Base-by-base conservation (phyloP, 2,329 filamentous ascomycete species). In the Epicoccum nigrum region DNA sequence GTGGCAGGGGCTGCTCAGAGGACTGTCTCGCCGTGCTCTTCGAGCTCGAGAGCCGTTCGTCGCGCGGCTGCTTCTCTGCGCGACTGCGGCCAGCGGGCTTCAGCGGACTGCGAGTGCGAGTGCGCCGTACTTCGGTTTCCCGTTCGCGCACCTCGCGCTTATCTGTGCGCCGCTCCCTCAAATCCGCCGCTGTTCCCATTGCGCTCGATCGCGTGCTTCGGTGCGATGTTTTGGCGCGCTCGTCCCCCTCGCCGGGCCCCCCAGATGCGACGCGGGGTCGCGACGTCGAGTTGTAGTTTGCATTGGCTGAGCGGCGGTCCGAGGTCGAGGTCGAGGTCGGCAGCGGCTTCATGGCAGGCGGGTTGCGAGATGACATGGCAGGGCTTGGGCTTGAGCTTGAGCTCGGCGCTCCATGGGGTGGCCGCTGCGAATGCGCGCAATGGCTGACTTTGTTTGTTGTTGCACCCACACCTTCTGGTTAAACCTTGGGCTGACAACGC, bases 241-340 rank as follows among this genome's bases (percentile, higher is more conserved):
- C 65, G 44, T 68, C 60, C 25, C 72, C 68, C 51, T 72, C 69
- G 44, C 60, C 64, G 17, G 55, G 48, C 12, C 48, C 56, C 30
- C 23, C 23, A 25, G 69, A 69, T 37, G 68, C 57, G 41, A 68
- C 71, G 67, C 70, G 72, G 67, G 71, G 69, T 62, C 70, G 69
- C 45, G 71, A 56, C 23, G 64, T 62, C 30, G 70, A 66, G 31
- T 67, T 55, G 58, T 67, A 64, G 42, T 63, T 64, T 40, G 69
- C 63, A 57, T 66, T 62, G 47, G 68, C 60, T 7, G 69, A 58
- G 45, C 68, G 68, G 34, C 65, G 59, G 19, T 74, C 71, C 63
- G 65, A 62, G 28, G 59, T 54, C 12, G 69, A 58, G 19, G 73
- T 70, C 63, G 65, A 62, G 28, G 59, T 54, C 12, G 69, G 56